phyloP scores from a whole-genome alignment of 345 rosid genomes.

The Gossypium thurberi region DNA sequence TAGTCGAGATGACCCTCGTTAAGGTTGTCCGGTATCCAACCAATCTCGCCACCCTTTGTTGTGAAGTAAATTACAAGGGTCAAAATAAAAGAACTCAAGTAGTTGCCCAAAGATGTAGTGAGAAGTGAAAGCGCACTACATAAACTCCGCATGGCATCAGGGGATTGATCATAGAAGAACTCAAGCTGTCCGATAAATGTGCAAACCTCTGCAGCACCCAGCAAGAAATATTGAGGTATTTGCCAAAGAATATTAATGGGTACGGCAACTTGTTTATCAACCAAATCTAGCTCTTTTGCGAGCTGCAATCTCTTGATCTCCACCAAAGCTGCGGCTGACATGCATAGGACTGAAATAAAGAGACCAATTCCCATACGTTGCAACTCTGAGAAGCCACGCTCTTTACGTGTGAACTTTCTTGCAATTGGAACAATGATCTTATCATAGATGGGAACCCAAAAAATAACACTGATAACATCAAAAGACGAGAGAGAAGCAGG shows the following conservation, averaged over 20 bases:
- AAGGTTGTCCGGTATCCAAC: conserved; percentile 90
- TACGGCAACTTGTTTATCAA: conserved; percentile 38
- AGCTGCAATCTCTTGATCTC: conserved; percentile 60
- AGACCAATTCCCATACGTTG: conserved; percentile 93
- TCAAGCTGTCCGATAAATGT: conserved; percentile 76
- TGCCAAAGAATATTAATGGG: conserved; percentile 87
- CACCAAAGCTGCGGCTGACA: conserved; percentile 75
- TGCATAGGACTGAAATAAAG: conserved; percentile 57
- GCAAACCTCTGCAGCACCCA: conserved; percentile 83
- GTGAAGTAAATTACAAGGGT: conserved; percentile 63
- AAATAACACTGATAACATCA: conserved; percentile 67
- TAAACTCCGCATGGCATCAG: conserved; percentile 89
- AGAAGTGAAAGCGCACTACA: conserved; percentile 71
- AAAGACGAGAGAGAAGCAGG: conserved; percentile 80
- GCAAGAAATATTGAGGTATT: conserved; percentile 67
- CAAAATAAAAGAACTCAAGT: conserved; percentile 73
- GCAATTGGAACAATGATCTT: conserved; percentile 65
- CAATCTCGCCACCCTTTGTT: conserved; percentile 43
- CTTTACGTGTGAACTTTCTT: conserved; percentile 68
- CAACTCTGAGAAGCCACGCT: conserved; percentile 77
- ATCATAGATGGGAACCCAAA: conserved; percentile 85
- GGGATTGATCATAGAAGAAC: conserved; percentile 92
- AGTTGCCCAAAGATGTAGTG: conserved; percentile 68
- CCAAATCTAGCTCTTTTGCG: conserved; percentile 63
- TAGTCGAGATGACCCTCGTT: conserved; percentile 86